Base-by-base conservation (phyloP, 2,329 filamentous ascomycete species). In the Paecilomyces variotii region DNA sequence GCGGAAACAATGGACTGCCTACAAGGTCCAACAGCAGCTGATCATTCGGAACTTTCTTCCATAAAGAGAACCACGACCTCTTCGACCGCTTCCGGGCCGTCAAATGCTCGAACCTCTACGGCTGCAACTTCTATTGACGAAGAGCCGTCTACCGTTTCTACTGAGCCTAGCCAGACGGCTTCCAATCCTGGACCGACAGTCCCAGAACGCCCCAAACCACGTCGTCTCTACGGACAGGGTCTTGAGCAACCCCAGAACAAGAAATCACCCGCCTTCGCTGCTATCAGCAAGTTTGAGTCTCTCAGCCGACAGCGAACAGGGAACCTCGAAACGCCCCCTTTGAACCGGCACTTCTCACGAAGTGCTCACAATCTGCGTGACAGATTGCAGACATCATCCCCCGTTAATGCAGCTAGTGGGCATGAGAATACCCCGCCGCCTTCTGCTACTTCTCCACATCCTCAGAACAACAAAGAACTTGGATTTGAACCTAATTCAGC, bases 61-160 rank as follows among this genome's bases (percentile, higher is more conserved):
- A 45, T 83, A 61, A 90, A 93, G 63, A 82, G 92, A 27, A 91
- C 91, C 63, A 96, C 91, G 0, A 79, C 79, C n/a, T 94, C 89
- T 1, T 97, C 93, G 0, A 95, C 90, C 0, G 88, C 86, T 5
- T 94, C 91, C 3, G 82, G 79, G 4, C 87, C 85, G 4, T 86
- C 85, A 0, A 82, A 86, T 45, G 84, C 84, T 27, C 86, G 90
- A 28, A 87, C 85, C 57, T 97, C 93, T 0, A 96, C 92, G 1
- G 90, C 91, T 5, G 91, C 91, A 2, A 97, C 91, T 0, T 97
- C 93, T 0, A 79, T 95, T 55, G 85, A 87, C n/a, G 96, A 91
- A 24, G 70, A 72, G 7, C 53, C 70, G 26, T 52, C 63, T 2
- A 57, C 58, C 19, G 58, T 61, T 14, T 57, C 49, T 28, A 55